phyloP scores from a whole-genome alignment of 805 yeast genomes.

The Saccharomycopsis synnaedendra region DNA sequence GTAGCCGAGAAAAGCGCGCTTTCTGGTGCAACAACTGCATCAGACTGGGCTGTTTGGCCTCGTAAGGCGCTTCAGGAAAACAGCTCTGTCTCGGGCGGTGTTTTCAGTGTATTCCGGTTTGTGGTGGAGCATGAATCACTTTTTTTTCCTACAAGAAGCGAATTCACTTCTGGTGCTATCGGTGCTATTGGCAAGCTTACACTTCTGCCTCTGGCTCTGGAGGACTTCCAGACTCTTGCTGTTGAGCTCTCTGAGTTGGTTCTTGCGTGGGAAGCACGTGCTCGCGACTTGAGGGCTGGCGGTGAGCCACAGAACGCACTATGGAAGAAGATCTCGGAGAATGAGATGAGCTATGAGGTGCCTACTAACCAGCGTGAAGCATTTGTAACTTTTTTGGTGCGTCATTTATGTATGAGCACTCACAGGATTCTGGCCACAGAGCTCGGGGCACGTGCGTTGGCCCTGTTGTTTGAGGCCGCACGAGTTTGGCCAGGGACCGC shows the following conservation, averaged over 20 bases:
- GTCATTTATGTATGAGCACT: conserved; percentile 80
- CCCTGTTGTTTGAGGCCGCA: conserved; percentile 61
- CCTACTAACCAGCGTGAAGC: conserved; percentile 82
- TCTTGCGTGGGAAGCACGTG: conserved; percentile 69
- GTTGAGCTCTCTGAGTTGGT: conserved; percentile 83
- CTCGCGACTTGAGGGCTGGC: conserved; percentile 20
- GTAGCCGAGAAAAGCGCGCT: conserved; percentile 24
- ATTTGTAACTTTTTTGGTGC: conserved; percentile 75
- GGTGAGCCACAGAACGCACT: not conserved
- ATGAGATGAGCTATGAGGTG: conserved; percentile 33
- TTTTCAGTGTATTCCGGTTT: conserved; percentile 85
- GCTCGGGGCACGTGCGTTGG: conserved; percentile 69
- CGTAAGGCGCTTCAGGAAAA: conserved; percentile 89
- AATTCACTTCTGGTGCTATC: conserved; percentile 79
- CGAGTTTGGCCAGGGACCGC: conserved; percentile 83
- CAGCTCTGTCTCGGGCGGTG: conserved; percentile 45
- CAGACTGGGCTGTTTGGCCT: conserved; percentile 87
- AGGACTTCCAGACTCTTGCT: conserved; percentile 76
- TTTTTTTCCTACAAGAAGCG: conserved; percentile 82
- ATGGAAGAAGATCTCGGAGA: conserved; percentile 19
- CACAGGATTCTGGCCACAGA: conserved; percentile 78
- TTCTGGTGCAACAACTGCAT: too few species aligned
- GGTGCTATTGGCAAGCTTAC: conserved; percentile 88
- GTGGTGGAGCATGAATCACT: conserved; percentile 77
- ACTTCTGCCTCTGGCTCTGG: conserved; percentile 60